phyloP scores from a whole-genome alignment of 225 moss, liverwort and hornwort genomes.

The Straminergon stramineum region DNA sequence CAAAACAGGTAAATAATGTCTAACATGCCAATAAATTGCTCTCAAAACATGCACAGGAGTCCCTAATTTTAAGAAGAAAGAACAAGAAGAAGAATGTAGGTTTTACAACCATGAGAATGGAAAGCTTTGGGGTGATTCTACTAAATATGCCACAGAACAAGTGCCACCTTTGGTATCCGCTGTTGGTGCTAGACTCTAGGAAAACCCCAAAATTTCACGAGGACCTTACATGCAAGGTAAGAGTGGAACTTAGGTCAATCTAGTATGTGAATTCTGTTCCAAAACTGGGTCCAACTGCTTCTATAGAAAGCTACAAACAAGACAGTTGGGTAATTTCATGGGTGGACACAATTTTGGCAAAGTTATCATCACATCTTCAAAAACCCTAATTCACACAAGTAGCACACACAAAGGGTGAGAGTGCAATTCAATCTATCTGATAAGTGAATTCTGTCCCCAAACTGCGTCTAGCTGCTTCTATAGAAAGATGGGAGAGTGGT shows the following conservation, averaged over 20 bases:
- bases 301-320: neutral
- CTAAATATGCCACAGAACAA: neutral
- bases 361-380: neutral
- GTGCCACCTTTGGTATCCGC: neutral
- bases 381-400: neutral
- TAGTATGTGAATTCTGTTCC: neutral
- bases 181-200: neutral
- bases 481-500: neutral
- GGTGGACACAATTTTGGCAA: neutral
- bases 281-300: neutral
- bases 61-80: neutral
- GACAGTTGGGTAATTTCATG: too few relatives aligned
- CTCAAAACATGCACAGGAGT: neutral
- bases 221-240: neutral
- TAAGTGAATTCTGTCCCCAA: neutral
- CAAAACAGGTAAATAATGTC: neutral
- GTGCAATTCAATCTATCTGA: neutral
- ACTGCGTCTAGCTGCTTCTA: neutral
- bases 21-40: neutral
- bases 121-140: neutral
- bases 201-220: neutral
- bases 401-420: neutral
- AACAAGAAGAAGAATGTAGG: neutral
- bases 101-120: neutral
- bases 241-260: neutral